phyloP scores from a whole-genome alignment of 306 rosid genomes.

The Trifolium subterraneum region DNA sequence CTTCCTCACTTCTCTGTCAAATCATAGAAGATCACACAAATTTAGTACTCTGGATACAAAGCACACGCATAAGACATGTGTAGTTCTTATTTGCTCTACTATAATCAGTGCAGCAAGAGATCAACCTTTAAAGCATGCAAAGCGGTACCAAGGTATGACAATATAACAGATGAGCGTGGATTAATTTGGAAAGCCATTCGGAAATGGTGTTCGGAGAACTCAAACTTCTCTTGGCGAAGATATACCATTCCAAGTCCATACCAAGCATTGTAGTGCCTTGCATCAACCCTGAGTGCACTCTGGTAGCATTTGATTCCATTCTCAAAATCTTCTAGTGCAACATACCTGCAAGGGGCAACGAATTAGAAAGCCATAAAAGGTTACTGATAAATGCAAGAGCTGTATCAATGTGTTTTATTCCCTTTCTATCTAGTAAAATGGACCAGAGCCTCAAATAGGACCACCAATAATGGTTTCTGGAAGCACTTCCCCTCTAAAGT shows the following conservation, averaged over 20 bases:
- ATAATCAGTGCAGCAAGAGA: conserved; percentile 41
- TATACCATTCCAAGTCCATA: conserved; percentile 98
- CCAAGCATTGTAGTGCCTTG: conserved; percentile 96
- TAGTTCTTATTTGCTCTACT: conserved; percentile 34
- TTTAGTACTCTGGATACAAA: conserved; percentile 35
- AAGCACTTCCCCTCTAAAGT: not conserved
- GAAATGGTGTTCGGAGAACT: conserved; percentile 94
- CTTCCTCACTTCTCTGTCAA: conserved; percentile 85
- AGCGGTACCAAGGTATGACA: conserved; percentile 91
- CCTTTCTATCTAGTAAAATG: not conserved
- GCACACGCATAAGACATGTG: conserved; percentile 17
- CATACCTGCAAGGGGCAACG: conserved; percentile 62
- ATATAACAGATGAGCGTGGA: conserved; percentile 86
- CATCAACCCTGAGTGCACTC: conserved; percentile 87
- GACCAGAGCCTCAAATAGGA: not conserved
- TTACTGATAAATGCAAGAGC: conserved; percentile 18
- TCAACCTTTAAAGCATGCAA: conserved; percentile 84
- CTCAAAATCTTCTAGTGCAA: conserved; percentile 94
- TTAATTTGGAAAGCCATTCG: conserved; percentile 85
- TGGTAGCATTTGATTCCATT: conserved; percentile 93
- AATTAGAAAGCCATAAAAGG: conserved; percentile 39
- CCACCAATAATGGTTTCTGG: not conserved
- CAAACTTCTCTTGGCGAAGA: conserved; percentile 93
- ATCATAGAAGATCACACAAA: conserved; percentile 35
- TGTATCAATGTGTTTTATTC: not conserved